Percentiles rank a stretch among this genome's conserved stretches.
Evolutionary conservation across 192 early-diverging fungal genomes (phyloP).

Genomic region (Polychytrium aggregatum): DNA sequence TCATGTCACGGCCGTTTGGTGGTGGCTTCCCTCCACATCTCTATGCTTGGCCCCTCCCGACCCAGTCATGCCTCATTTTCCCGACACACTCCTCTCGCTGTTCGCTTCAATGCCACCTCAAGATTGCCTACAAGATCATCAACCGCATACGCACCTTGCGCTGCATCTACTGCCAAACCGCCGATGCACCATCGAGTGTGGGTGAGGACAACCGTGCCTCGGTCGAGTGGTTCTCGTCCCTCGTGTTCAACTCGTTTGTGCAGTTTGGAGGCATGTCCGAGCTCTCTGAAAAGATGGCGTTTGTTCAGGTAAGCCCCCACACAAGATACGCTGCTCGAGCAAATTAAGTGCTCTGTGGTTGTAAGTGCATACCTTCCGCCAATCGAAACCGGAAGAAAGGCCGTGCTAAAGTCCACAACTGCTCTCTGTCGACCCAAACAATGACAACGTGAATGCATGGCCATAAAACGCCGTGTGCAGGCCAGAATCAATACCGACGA

Average conservation of each 20-base stretch:
- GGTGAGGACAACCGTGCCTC: too few relatives aligned
- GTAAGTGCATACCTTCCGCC: background rate
- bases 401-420: slow-evolving; percentile 1
- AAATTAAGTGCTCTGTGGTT: background rate
- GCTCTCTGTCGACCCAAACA: slow-evolving; percentile 1
- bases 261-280: too few relatives aligned
- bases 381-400: slow-evolving; percentile 2
- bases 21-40: background rate
- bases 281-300: too few relatives aligned
- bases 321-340: too few relatives aligned
- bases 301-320: too few relatives aligned
- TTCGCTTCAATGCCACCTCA: background rate
- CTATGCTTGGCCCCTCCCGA: background rate
- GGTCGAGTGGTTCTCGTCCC: too few relatives aligned
- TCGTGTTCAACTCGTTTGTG: too few relatives aligned
- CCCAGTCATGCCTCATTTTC: background rate
- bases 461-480: background rate
- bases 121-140: background rate
- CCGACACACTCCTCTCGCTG: background rate
- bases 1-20: background rate
- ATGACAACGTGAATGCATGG: slow-evolving; percentile 4
- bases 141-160: too few relatives aligned
- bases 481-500: slow-evolving; percentile 16
- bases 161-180: too few relatives aligned
- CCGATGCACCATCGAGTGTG: too few relatives aligned